A percentile compares a stretch with the other conserved stretches of the same genome.
Conservation (phyloP, 83 land plant species). For the Picea abies region DNA sequence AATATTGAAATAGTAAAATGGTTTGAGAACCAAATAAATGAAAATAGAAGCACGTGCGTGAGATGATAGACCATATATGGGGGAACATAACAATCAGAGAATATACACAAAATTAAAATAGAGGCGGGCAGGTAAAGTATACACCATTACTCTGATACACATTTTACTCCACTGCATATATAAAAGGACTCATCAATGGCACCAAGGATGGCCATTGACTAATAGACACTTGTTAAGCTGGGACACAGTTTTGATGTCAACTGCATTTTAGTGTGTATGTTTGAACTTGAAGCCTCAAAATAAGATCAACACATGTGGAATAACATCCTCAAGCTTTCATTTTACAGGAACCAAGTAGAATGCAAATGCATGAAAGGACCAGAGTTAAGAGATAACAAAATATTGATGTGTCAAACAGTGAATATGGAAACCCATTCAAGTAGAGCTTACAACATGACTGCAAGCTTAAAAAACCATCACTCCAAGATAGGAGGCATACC, state of each 20-base stretch:
- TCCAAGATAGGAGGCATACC: constrained; percentile 33
- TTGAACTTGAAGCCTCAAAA: neutral
- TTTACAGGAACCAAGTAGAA: neutral
- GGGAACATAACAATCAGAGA: neutral
- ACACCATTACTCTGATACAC: neutral
- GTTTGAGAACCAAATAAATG: neutral
- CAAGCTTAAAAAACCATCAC: neutral
- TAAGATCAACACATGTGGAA: neutral
- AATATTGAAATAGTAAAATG: neutral
- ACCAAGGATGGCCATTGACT: neutral
- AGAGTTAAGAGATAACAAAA: neutral
- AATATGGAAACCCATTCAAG: neutral
- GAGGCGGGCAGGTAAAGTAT: no score
- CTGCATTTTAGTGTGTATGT: neutral
- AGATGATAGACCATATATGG: neutral
- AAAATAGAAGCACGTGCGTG: neutral
- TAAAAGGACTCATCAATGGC: no score
- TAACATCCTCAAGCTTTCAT: constrained; percentile 4
- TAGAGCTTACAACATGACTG: neutral
- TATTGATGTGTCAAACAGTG: neutral
- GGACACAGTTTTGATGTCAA: neutral
- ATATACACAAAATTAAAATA: neutral
- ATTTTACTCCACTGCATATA: no score
- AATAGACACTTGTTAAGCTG: constrained; percentile 3
- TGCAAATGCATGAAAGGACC: neutral